Evolutionary conservation across 257 asterid genomes (phyloP).

Genomic region (Petunia axillaris): DNA sequence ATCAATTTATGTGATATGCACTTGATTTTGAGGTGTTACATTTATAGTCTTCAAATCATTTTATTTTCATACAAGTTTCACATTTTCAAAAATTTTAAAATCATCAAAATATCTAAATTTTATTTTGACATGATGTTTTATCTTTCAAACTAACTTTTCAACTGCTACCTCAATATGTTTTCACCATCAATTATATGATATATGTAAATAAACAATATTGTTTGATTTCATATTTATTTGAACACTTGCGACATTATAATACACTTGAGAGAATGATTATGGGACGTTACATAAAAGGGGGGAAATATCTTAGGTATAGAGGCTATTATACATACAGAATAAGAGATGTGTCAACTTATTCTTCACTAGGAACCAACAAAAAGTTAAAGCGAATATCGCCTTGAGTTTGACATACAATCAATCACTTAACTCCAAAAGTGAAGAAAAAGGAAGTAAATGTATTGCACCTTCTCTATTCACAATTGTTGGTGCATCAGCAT

Average conservation of each 20-base stretch:
- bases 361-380: too few relatives aligned
- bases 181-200: too few relatives aligned
- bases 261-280: too few relatives aligned
- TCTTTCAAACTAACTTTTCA: too few relatives aligned
- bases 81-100: neutral
- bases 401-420: neutral
- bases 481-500: constrained; percentile 15
- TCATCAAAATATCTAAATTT: neutral
- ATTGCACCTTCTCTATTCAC: neutral
- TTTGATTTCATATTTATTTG: too few relatives aligned
- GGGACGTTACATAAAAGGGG: too few relatives aligned
- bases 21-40: neutral
- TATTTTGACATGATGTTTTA: neutral
- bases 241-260: too few relatives aligned
- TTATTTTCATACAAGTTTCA: neutral
- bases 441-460: neutral
- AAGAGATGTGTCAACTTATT: too few relatives aligned
- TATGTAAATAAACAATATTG: too few relatives aligned
- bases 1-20: neutral
- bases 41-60: neutral
- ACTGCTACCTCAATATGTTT: too few relatives aligned
- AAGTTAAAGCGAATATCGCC: neutral
- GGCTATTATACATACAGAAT: too few relatives aligned
- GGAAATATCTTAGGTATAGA: too few relatives aligned
- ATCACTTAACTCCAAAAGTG: neutral